A percentile compares a stretch with the other conserved stretches of the same genome.
phyloP scores from a whole-genome alignment of 257 asterid genomes.

The Sherardia arvensis region DNA sequence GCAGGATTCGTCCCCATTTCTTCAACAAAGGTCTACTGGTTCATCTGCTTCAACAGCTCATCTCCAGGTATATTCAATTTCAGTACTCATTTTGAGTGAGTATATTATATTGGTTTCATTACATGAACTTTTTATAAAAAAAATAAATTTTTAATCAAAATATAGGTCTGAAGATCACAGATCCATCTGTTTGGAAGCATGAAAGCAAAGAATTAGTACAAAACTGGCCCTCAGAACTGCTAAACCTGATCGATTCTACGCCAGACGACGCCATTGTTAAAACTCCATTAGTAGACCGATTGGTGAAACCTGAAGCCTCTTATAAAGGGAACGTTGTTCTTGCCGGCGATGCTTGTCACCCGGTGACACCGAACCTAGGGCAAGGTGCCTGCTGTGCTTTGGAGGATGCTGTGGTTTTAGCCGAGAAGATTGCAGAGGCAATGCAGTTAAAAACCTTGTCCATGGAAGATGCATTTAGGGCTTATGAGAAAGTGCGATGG shows the following conservation, averaged over 20 bases:
- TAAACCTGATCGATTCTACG: conserved; percentile 38
- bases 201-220: conserved; percentile 29
- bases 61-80: conserved; percentile 52
- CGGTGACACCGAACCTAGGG: conserved; percentile 92
- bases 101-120: conserved; percentile 89
- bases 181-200: conserved; percentile 53
- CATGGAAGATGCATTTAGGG: conserved; percentile 52
- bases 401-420: conserved; percentile 64
- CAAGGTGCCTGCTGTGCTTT: conserved; percentile 90
- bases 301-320: conserved; percentile 49
- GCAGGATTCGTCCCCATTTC: conserved; percentile 71
- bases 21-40: conserved; percentile 78
- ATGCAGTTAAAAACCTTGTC: conserved; percentile 22
- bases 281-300: conserved; percentile 62
- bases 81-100: background rate
- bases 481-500: conserved; percentile 55
- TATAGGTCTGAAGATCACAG: conserved; percentile 63
- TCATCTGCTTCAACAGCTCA: conserved; percentile 64
- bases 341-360: conserved; percentile 94
- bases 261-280: conserved; percentile 60
- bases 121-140: no score
- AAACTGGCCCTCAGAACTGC: conserved; percentile 54
- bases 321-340: conserved; percentile 56
- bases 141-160: no score
- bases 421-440: conserved; percentile 40